Base-by-base conservation (phyloP, 2,329 filamentous ascomycete species). In the Claviceps spartinae region DNA sequence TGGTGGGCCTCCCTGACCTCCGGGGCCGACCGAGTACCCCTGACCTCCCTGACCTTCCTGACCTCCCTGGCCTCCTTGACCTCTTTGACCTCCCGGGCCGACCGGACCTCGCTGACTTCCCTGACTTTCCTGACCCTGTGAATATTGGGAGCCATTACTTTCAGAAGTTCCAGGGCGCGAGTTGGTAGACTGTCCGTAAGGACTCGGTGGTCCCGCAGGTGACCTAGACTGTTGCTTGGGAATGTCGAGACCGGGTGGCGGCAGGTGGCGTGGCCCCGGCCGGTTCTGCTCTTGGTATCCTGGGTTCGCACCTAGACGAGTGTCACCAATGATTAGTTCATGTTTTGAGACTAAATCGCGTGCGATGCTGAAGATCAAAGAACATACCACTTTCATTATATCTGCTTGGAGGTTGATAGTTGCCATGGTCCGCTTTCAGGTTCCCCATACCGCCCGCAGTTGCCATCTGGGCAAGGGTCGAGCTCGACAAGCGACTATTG, bases 401-500 rank as follows among this genome's bases (percentile, higher is more conserved):
- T 52, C 62, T 64, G 56, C 60, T 64, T 57, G 57, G 58, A 52
- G 54, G 54, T 52, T 52, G 61, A 45, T 67, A 64, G 41, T 62
- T 59, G 53, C 61, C 43, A 13, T 53, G 60, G 49, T 61, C 62
- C 42, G 68, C 63, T 8, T 63, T 63, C 45, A 71, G 62, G 50
- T 77, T 62, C 47, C 70, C 63, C 48, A 79, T 66, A 22, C 77
- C 78, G 51, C 79, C 80, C 46, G 85, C 85, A 58, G 83, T 85
- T 36, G 81, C 81, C 63, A 97, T 75, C 63, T 96, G 88, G 45
- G 83, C 77, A 46, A 96, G 73, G 1, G 91, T 97, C 1, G 82
- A 82, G 58, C 76, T 79, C 26, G 93, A 95, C 65, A 97, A 82
- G 22, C 88, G 83, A 59, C 85, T 89, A 59, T 88, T 93, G 49